Evolutionary conservation across 2,329 filamentous ascomycete species (phyloP), one percentile per base, ranked within the genome.

Genomic region (Microthyrium microscopicum): DNA sequence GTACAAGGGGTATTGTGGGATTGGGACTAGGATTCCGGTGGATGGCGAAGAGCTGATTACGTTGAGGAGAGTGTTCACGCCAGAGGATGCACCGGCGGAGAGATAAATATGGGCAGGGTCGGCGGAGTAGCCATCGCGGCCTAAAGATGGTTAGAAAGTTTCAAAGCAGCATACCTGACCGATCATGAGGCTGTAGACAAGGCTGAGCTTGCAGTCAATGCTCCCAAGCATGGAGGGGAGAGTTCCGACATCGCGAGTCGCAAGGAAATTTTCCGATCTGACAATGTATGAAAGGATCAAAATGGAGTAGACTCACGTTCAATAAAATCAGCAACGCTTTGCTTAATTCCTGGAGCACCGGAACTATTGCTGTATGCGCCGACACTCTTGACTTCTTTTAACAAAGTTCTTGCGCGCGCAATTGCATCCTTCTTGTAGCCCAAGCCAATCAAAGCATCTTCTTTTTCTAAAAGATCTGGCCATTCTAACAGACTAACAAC

Each of bases 1-100:
- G 63, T 98, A 98, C 31, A 98, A 76, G 17, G 89, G 89, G 57
- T 98, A 98, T 58, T 98, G 89, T 5, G 89, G 89, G 46, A 98
- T 95, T 17, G 87, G 89, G 15, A 95, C 77, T 40, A 98, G 73
- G 36, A 98, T 71, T 39, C 89, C 89, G 4, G 78, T 78, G 39
- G 78, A 66, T 32, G 76, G 71, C 34, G 66, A 65, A 33, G 80
- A 71, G 60, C 83, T 91, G 54, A 98, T 82, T 52, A 92, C 68
- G 59, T 89, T 76, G 40, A 98, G 69, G 42, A 95, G 73, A 9
- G 85, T 92, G 65, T 85, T 93, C 42, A 98, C 89, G 43, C 87
- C 89, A 4, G 85, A 82, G 3, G 85, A 94, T 41, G 89, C 89
- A 49, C 89, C 89, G 17, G 71, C 81, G 40, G 81, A 89, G 46